These are phyloP conservation scores for Fusarium illudens DNA, from an alignment of 2,329 filamentous ascomycete genomes.

Conservation along the genomic window DNA sequence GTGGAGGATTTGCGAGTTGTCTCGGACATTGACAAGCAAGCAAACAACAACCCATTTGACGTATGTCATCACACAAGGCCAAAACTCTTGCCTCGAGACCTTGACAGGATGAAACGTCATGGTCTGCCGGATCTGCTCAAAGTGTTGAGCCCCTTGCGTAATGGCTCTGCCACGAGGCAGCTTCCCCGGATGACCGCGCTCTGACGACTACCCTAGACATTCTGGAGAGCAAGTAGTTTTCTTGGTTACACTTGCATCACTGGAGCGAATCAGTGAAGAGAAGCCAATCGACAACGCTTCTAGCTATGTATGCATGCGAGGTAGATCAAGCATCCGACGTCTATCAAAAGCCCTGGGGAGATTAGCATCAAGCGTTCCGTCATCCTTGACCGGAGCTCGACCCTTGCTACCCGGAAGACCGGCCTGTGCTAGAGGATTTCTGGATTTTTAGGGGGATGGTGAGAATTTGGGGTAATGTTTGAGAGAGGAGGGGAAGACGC, in stretches of 20 bases:
- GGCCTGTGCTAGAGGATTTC: background rate
- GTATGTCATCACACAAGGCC: slow-evolving; percentile 3
- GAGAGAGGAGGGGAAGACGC: background rate
- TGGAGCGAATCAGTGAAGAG: slow-evolving; percentile 18
- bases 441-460: background rate
- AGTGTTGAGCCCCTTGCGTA: slow-evolving; percentile 24
- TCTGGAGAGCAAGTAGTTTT: background rate
- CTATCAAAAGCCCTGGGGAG: background rate
- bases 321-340: slow-evolving; percentile 10
- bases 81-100: background rate
- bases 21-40: slow-evolving; percentile 20
- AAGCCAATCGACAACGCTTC: slow-evolving; percentile 11
- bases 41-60: slow-evolving; percentile 4
- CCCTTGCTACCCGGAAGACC: background rate
- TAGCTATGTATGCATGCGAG: slow-evolving; percentile 19
- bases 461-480: background rate
- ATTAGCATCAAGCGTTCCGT: background rate
- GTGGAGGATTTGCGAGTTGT: slow-evolving; percentile 7
- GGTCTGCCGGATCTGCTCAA: slow-evolving; percentile 11
- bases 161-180: slow-evolving; percentile 14
- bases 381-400: background rate
- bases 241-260: slow-evolving; percentile 6
- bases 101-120: slow-evolving; percentile 4
- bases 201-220: slow-evolving; percentile 26
- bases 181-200: slow-evolving; percentile 18